phyloP scores from a whole-genome alignment of 148 eudicot genomes.

The Heliosperma pusillum region DNA sequence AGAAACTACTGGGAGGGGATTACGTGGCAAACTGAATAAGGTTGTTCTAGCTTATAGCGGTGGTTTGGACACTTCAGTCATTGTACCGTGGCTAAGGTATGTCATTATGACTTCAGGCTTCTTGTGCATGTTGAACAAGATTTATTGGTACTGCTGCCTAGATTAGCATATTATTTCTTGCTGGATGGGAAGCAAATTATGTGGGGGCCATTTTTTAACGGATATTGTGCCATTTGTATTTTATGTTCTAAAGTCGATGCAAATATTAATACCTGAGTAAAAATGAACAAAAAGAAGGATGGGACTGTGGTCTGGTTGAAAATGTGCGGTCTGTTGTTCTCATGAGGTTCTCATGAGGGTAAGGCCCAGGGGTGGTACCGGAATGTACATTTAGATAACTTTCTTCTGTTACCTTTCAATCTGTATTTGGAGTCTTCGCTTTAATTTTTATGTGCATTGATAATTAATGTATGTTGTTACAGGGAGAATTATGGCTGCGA shows the following conservation, averaged over 20 bases:
- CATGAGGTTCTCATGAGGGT: too few relatives aligned
- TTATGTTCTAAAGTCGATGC: background rate
- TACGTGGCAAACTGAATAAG: conserved; percentile 77
- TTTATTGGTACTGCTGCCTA: background rate
- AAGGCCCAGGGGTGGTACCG: background rate
- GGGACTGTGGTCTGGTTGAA: background rate
- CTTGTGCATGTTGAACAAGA: background rate
- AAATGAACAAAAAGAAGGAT: too few relatives aligned
- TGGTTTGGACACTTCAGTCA: conserved; percentile 95
- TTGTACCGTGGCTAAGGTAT: conserved; percentile 98
- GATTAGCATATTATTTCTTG: background rate
- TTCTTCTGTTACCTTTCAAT: background rate
- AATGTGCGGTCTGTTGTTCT: background rate
- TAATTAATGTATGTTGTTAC: conserved; percentile 22
- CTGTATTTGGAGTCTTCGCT: background rate
- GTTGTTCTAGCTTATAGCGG: conserved; percentile 98
- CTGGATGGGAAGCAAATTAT: too few relatives aligned
- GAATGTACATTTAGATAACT: background rate
- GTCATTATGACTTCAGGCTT: conserved; percentile 27
- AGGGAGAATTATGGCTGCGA: conserved; percentile 99
- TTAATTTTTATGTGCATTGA: background rate
- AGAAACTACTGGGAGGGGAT: conserved; percentile 37
- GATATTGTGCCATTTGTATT: background rate
- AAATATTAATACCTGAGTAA: too few relatives aligned
- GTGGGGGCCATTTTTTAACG: too few relatives aligned